Base-by-base conservation (phyloP, 2,329 filamentous ascomycete genomes). In the Dactylellina sp. region DNA sequence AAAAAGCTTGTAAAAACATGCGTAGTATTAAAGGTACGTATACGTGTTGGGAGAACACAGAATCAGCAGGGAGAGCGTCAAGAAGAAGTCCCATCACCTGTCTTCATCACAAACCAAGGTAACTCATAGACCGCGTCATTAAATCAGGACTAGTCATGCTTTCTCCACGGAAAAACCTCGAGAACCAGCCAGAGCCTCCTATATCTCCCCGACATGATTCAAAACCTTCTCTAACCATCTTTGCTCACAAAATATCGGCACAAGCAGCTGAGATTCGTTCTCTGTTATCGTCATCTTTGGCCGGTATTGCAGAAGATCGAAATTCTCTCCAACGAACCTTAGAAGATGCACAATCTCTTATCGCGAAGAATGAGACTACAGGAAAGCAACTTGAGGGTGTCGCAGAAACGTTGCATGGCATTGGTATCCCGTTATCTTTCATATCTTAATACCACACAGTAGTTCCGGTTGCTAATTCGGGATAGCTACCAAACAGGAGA, bases 141-240 rank as follows among this genome's bases (percentile, higher is more conserved):
- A n/a, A n/a, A n/a, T n/a, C n/a, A n/a, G n/a, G n/a, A n/a, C n/a
- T n/a, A n/a, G n/a, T n/a, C n/a, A 70, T 70, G 64, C 39, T 53
- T 2, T 63, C 59, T 6, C 11, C 56, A 20, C 32, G 20, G 9
- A 7, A 37, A 50, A 18, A 32, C 7, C 20, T 22, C 14, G 52
- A 72, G 22, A 59, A 55, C 37, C 25, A 49, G 4, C 44, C 18
- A 7, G 16, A 7, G 1, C 18, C 62, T 2, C 18, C 40, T 9
- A 5, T 9, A 5, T 5, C 28, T 12, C 28, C 46, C 6, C 28
- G 14, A 40, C 5, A 24, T 9, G 68, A 61, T 14, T 74, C 55
- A 0, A 65, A 56, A 28, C 60, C 68, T 11, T 65, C 68, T 1
- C 14, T 74, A 24, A 74, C 68, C 20, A 56, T 74, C 16, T 52